These are phyloP conservation scores for Lentinula aciculospora DNA, from an alignment of 768 basidiomycete species.

Conservation along the genomic window DNA sequence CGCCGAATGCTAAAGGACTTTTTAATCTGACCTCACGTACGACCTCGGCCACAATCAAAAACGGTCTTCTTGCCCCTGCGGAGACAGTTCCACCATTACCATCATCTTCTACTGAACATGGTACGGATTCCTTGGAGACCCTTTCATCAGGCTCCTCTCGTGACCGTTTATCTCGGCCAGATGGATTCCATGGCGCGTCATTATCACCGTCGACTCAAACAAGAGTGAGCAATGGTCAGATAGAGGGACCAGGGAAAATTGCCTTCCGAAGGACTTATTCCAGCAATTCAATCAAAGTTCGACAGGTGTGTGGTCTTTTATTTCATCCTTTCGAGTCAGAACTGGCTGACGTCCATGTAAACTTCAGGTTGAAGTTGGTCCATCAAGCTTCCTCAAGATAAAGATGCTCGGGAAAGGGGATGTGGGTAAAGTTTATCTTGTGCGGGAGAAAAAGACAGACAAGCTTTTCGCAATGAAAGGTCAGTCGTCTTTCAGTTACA, in stretches of 20 bases:
- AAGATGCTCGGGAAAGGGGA: slow-evolving; percentile 99
- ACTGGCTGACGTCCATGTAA: slow-evolving; percentile 43
- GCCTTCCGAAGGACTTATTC: slow-evolving; percentile 94
- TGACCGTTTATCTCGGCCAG: slow-evolving; percentile 38
- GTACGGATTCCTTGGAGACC: slow-evolving; percentile 71
- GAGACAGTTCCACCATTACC: slow-evolving; percentile 55
- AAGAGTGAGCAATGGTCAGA: slow-evolving; percentile 38
- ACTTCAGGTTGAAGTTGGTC: slow-evolving; percentile 83
- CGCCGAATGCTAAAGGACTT: slow-evolving; percentile 92
- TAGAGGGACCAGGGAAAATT: slow-evolving; percentile 51
- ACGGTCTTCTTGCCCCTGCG: slow-evolving; percentile 72
- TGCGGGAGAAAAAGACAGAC: slow-evolving; percentile 94
- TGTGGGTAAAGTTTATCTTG: slow-evolving; percentile 97
- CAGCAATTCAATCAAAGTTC: slow-evolving; percentile 94
- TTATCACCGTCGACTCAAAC: slow-evolving; percentile 34
- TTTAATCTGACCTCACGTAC: slow-evolving; percentile 62
- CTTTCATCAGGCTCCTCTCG: slow-evolving; percentile 72
- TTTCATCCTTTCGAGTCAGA: slow-evolving; percentile 4
- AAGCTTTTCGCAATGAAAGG: slow-evolving; percentile 99
- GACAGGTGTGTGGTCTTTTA: slow-evolving; percentile 50
- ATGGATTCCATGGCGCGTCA: slow-evolving; percentile 28
- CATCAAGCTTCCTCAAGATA: slow-evolving; percentile 92
- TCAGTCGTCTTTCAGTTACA: slow-evolving; percentile 16
- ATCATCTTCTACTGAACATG: slow-evolving; percentile 48
- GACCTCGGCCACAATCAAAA: slow-evolving; percentile 55